Conservation (phyloP, 257 asterid species). For the Mitragyna speciosa region DNA sequence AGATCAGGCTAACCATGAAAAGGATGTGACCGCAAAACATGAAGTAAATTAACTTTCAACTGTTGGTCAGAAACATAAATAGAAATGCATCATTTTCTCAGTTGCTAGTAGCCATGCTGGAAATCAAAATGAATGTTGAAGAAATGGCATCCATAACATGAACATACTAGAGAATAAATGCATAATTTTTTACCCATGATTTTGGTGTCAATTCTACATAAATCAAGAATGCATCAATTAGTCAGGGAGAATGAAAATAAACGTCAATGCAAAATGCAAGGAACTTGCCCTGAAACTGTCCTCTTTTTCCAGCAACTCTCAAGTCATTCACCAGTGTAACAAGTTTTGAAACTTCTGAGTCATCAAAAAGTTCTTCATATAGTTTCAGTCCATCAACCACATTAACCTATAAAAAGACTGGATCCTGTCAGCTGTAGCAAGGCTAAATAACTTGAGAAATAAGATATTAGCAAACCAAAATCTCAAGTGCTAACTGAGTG, state of each 20-base stretch:
- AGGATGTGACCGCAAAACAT: not conserved
- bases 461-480: not conserved
- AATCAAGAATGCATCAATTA: not conserved
- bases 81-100: not conserved
- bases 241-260: not conserved
- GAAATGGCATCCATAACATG: not conserved
- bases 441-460: not conserved
- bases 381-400: slow-evolving; percentile 82
- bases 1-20: not conserved
- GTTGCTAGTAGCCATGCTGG: not conserved
- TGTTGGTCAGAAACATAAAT: not conserved
- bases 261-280: not conserved
- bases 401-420: slow-evolving; percentile 50
- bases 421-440: slow-evolving; percentile 8
- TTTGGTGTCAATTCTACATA: not conserved
- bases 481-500: not conserved
- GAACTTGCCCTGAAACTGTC: slow-evolving; percentile 74
- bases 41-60: not conserved
- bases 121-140: not conserved
- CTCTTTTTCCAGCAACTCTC: slow-evolving; percentile 84
- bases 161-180: not conserved
- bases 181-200: not conserved
- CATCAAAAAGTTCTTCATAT: slow-evolving; percentile 55
- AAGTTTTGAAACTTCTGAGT: slow-evolving; percentile 61
- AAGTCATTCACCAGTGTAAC: slow-evolving; percentile 61